A percentile compares a stretch with the other conserved stretches of the same genome.
Evolutionary conservation across 768 basidiomycete genomes (phyloP).

Genomic region (Postia placenta): DNA sequence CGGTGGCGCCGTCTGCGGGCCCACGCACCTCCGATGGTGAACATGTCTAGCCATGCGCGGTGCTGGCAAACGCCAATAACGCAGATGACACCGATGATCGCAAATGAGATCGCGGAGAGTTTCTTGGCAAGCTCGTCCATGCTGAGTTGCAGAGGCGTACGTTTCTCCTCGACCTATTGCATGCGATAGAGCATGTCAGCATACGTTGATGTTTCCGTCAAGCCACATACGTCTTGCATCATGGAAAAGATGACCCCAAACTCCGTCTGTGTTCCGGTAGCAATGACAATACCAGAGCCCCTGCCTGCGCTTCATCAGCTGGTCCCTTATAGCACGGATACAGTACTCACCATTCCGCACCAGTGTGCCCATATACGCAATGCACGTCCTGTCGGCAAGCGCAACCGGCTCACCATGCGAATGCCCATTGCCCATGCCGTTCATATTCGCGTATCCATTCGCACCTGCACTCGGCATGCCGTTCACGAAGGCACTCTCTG

Average conservation of each 20-base stretch:
- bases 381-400: conserved; percentile 79
- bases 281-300: conserved; percentile 84
- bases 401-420: conserved; percentile 39
- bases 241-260: conserved; percentile 96
- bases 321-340: not conserved
- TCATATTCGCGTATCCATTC: conserved; percentile 12
- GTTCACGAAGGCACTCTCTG: not conserved
- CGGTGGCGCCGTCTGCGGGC: not conserved
- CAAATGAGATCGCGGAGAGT: conserved; percentile 85
- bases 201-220: no score
- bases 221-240: conserved; percentile 89
- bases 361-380: conserved; percentile 95
- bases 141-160: conserved; percentile 85
- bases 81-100: conserved; percentile 91
- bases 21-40: conserved; percentile 89
- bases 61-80: conserved; percentile 83
- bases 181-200: not conserved
- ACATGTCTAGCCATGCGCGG: conserved; percentile 94
- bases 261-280: conserved; percentile 79
- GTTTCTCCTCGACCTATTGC: conserved; percentile 68
- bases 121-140: conserved; percentile 98
- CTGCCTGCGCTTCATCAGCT: conserved; percentile 40
- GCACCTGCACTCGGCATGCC: not conserved
- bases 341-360: conserved; percentile 69
- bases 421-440: conserved; percentile 11